Conservation (phyloP, 441 rosid species). For the Populus hybrid region DNA sequence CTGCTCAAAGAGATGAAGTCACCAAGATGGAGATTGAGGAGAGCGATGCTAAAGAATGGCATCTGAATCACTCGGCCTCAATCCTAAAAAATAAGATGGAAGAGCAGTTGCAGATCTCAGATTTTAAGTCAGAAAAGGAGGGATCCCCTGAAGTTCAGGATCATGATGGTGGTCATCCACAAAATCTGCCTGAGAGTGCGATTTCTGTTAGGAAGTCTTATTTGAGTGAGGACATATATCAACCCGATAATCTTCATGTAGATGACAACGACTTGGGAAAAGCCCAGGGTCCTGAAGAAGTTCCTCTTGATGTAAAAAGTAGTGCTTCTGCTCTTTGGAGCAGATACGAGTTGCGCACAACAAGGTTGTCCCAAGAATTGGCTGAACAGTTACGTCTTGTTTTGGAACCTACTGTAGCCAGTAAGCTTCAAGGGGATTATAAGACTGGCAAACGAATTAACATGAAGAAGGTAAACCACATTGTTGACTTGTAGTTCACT, state of each 20-base stretch:
- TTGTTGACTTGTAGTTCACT: neutral
- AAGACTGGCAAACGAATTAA: slow-evolving; percentile 68
- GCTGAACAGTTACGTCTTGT: no score
- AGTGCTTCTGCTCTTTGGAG: no score
- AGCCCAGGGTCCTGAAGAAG: slow-evolving; percentile 25
- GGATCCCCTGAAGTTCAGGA: slow-evolving; percentile 30
- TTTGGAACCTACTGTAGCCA: no score
- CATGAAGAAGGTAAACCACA: slow-evolving; percentile 76
- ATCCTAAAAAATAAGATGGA: slow-evolving; percentile 32
- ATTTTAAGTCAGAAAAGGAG: slow-evolving; percentile 28
- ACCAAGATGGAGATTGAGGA: no score
- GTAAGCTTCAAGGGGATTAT: no score
- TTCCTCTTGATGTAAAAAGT: no score
- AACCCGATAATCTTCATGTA: slow-evolving; percentile 47
- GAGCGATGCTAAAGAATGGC: slow-evolving; percentile 32
- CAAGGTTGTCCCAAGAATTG: no score
- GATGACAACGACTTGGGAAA: slow-evolving; percentile 34
- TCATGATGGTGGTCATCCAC: slow-evolving; percentile 33
- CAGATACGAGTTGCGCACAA: no score
- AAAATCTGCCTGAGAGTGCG: slow-evolving; percentile 11
- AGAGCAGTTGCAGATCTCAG: no score
- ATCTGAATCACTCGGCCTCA: slow-evolving; percentile 35
- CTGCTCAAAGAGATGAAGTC: neutral
- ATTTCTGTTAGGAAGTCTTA: slow-evolving; percentile 53
- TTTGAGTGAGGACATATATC: slow-evolving; percentile 38